Evolutionary conservation across 345 rosid genomes (phyloP).

Genomic region (Eucalyptus curtisii): DNA sequence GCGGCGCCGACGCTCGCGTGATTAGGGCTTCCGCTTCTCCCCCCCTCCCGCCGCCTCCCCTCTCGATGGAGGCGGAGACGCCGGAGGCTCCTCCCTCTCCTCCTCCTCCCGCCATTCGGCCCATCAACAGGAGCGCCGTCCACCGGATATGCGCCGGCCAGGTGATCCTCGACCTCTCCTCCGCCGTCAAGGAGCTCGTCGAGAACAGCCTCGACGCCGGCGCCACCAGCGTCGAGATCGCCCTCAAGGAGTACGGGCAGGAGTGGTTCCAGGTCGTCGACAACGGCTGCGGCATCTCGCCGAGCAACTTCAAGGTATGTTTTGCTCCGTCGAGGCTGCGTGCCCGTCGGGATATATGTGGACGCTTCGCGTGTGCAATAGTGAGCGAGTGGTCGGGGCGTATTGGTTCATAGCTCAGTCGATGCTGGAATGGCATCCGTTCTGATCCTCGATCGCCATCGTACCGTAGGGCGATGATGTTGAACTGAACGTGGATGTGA

Average conservation of each 20-base stretch:
- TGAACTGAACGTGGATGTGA: background rate
- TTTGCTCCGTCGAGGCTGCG: background rate
- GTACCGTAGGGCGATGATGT: background rate
- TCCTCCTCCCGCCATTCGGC: slow-evolving; percentile 34
- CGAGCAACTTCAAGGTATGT: slow-evolving; percentile 63
- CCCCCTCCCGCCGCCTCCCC: background rate
- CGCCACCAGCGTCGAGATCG: slow-evolving; percentile 71
- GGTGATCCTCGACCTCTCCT: slow-evolving; percentile 84
- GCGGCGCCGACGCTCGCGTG: background rate
- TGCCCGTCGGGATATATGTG: background rate
- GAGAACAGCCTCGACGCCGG: slow-evolving; percentile 98
- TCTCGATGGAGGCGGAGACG: slow-evolving; percentile 18
- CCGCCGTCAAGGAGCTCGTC: slow-evolving; percentile 94
- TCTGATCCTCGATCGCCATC: background rate
- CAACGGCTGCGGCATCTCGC: slow-evolving; percentile 89
- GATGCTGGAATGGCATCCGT: background rate
- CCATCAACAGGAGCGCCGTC: slow-evolving; percentile 67
- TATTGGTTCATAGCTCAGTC: background rate
- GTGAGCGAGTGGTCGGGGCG: background rate
- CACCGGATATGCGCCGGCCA: slow-evolving; percentile 89
- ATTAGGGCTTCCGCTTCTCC: background rate
- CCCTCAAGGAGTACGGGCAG: slow-evolving; percentile 67
- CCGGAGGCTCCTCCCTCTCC: slow-evolving; percentile 10
- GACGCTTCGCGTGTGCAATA: background rate
- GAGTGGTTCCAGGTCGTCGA: slow-evolving; percentile 91